Conservation (phyloP, 129 eudicot species). For the Lactuca saligna region DNA sequence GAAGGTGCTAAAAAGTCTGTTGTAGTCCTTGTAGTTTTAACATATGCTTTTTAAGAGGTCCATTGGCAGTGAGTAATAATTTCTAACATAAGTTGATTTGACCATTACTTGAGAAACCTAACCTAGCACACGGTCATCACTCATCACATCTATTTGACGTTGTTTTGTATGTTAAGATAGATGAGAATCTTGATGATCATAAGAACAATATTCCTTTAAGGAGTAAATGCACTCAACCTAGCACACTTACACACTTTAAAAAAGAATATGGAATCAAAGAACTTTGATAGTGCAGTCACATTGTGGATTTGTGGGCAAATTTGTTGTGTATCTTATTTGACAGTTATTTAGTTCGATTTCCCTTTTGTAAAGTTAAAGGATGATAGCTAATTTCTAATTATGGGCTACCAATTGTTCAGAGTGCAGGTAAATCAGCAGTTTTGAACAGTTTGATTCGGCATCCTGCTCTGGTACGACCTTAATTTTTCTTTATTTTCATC, state of each 20-base stretch:
- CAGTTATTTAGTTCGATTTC: neutral
- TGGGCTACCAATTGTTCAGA: constrained; percentile 45
- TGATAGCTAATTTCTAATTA: constrained; percentile 19
- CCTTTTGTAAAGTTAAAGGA: neutral
- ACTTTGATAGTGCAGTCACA: neutral
- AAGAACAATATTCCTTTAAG: neutral
- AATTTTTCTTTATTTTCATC: neutral
- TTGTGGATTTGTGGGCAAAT: neutral
- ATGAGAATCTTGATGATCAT: neutral
- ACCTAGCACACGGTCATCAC: no score
- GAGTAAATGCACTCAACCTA: constrained; percentile 1
- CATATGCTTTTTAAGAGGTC: no score
- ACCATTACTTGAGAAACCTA: no score
- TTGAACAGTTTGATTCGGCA: constrained; percentile 97
- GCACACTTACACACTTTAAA: neutral
- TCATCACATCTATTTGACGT: neutral
- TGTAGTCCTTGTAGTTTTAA: no score
- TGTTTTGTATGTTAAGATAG: neutral
- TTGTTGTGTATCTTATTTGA: neutral
- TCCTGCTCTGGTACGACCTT: constrained; percentile 80
- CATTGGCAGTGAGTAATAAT: no score
- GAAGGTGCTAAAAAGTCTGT: no score
- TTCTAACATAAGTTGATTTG: no score
- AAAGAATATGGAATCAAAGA: constrained; percentile 2
- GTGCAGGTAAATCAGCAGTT: constrained; percentile 99